Evolutionary conservation across 805 yeast species (phyloP), one percentile per base, ranked within the genome.

Genomic region (Saturnispora hagleri): DNA sequence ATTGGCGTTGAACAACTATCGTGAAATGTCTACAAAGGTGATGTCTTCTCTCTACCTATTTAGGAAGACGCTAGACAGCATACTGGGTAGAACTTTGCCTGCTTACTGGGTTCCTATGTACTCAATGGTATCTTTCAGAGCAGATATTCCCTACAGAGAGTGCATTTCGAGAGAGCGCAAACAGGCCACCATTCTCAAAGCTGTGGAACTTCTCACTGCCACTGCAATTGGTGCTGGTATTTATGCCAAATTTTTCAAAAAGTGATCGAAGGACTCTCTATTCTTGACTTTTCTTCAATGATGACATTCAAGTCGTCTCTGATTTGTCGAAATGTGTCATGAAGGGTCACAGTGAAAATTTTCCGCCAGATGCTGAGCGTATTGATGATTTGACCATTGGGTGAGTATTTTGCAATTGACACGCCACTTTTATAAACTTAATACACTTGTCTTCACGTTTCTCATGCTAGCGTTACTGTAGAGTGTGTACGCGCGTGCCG

Each of bases 91-190:
- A 47, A 55, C 74, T 10, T 66, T 82, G 26, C 82, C 81, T 52
- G 82, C 80, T 18, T 67, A 64, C 36, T 87, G 96, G 95, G 68
- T 89, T 33, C 96, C 97, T 1, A 70, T 90, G 60, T 90, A 90
- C 66, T 82, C 96, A 9, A 89, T 90, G 97, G 87, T 90, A 3
- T 84, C 96, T 1, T 90, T 90, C 70, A 73, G 96, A 55, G 80
- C 83, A 6, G 96, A 90, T 62, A 83, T 89, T 34, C 73, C 85
- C 9, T 90, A 90, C 62, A 76, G 89, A 1, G 72, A 73, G 49
- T 95, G 95, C 1, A 73, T 86, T 12, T 63, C 64, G 8, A 72
- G 74, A 35, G 80, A 80, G 47, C 63, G 67, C 42, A 70, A 77
- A 49, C 96, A 89, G 66, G 72, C 71, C 35, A 61, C 54, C 12